Percentiles rank a stretch among this genome's conserved stretches.
Conservation (phyloP, 345 rosid species). For the Pelargonium nanum region DNA sequence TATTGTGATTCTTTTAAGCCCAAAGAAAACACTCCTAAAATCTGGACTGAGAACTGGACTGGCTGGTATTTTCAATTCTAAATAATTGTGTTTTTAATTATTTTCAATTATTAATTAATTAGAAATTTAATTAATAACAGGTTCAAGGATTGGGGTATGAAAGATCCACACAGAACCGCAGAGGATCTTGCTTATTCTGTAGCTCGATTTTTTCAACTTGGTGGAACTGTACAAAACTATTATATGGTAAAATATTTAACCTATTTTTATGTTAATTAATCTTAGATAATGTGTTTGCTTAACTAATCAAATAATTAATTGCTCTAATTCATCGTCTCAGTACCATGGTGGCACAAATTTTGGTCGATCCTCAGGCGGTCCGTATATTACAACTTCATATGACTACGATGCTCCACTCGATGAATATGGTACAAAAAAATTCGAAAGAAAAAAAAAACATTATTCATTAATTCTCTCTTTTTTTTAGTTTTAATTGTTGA, state of each 20-base stretch:
- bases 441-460: no score
- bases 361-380: conserved; percentile 12
- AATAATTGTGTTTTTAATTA: not conserved
- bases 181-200: conserved; percentile 49
- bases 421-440: conserved; percentile 17
- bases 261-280: not conserved
- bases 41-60: no score
- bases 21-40: conserved; percentile 19
- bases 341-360: conserved; percentile 14
- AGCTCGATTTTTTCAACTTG: conserved; percentile 31
- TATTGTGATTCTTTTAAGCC: conserved; percentile 31
- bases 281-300: not conserved
- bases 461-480: not conserved
- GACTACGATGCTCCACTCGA: conserved; percentile 7
- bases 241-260: conserved; percentile 29
- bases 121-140: conserved; percentile 9
- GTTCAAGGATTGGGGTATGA: conserved; percentile 33
- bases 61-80: conserved; percentile 21
- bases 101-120: not conserved
- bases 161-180: conserved; percentile 24
- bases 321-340: not conserved
- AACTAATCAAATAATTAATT: not conserved
- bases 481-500: not conserved
- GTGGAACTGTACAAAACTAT: conserved; percentile 34
- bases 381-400: no score